These are phyloP conservation scores for Hypoxylon sp. DNA, from an alignment of 2,329 filamentous ascomycete species.

Conservation along the genomic window DNA sequence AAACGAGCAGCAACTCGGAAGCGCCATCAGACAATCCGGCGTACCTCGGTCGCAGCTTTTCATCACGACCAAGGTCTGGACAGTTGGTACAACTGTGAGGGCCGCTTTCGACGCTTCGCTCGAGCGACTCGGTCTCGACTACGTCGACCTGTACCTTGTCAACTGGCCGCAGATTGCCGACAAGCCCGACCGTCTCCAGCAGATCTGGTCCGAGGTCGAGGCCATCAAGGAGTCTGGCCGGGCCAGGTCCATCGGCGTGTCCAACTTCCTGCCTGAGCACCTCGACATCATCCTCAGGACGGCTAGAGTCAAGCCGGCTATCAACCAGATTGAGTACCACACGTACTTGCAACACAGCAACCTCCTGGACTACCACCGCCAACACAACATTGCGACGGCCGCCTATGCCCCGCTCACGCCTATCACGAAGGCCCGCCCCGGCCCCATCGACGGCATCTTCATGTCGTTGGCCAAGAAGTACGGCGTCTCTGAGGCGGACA, in stretches of 20 bases:
- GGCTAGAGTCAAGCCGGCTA: constrained; percentile 73
- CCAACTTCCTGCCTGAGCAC: constrained; percentile 76
- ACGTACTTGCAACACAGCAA: constrained; percentile 78
- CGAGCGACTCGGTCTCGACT: constrained; percentile 75
- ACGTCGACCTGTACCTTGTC: constrained; percentile 80
- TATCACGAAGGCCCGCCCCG: constrained; percentile 61
- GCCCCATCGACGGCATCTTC: constrained; percentile 68
- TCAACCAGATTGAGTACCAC: constrained; percentile 88
- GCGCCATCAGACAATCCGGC: constrained; percentile 76
- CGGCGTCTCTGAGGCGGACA: constrained; percentile 67
- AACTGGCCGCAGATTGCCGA: constrained; percentile 70
- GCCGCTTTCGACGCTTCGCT: constrained; percentile 73
- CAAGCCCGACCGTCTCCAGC: constrained; percentile 67
- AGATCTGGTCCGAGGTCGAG: constrained; percentile 72
- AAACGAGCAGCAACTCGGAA: constrained; percentile 79
- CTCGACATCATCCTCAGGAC: constrained; percentile 70
- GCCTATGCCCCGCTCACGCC: constrained; percentile 70
- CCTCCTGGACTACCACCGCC: constrained; percentile 70
- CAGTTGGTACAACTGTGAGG: constrained; percentile 58
- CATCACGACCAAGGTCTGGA: constrained; percentile 73
- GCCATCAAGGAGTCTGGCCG: constrained; percentile 76
- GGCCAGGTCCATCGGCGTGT: constrained; percentile 80
- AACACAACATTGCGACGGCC: constrained; percentile 69
- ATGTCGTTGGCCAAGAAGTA: constrained; percentile 70
- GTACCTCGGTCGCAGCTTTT: constrained; percentile 77